These are phyloP conservation scores for Aspergillus persii DNA, from an alignment of 2,329 filamentous ascomycete species.

Conservation along the genomic window DNA sequence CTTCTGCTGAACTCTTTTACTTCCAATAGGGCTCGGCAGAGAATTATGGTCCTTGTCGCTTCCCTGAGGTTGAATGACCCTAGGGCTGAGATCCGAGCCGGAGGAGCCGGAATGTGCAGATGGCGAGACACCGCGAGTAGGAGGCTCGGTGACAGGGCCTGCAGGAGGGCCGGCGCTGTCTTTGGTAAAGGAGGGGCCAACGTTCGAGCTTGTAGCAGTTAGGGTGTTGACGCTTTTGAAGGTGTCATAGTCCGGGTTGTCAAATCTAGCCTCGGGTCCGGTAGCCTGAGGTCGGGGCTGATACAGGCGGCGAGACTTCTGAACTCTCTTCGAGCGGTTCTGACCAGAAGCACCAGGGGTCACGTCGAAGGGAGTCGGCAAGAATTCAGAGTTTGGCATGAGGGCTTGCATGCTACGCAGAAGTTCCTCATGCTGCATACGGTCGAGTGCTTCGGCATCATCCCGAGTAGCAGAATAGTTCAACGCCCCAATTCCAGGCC, in stretches of 20 bases:
- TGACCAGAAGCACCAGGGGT: constrained; percentile 1
- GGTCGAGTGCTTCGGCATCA: constrained; percentile 11
- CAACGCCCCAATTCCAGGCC: constrained; percentile 5
- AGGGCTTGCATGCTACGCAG: constrained; percentile 20
- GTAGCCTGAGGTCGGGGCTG: constrained; percentile 14
- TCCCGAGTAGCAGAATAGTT: constrained; percentile 10
- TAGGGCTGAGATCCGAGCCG: constrained; percentile 19
- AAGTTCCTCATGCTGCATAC: constrained; percentile 17
- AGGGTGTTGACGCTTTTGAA: constrained; percentile 9
- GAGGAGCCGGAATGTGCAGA: constrained; percentile 13
- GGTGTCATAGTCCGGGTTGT: constrained; percentile 5
- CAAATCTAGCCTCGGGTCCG: constrained; percentile 2
- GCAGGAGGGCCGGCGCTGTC: constrained; percentile 9
- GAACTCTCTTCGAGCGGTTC: constrained; percentile 14
- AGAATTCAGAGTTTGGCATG: constrained; percentile 14
- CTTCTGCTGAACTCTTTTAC: constrained; percentile 10
- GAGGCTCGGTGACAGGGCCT: constrained; percentile 14
- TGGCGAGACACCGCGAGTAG: constrained; percentile 20
- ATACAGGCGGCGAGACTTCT: constrained; percentile 23
- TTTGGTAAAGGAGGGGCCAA: constrained; percentile 15
- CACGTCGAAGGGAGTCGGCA: constrained; percentile 9
- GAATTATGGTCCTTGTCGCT: constrained; percentile 8
- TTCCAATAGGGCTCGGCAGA: constrained; percentile 15
- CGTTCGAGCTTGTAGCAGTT: constrained; percentile 11
- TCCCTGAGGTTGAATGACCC: constrained; percentile 6